Percentiles rank a stretch among this genome's conserved stretches.
Conservation (phyloP, 306 rosid species). For the Quercus gilva region DNA sequence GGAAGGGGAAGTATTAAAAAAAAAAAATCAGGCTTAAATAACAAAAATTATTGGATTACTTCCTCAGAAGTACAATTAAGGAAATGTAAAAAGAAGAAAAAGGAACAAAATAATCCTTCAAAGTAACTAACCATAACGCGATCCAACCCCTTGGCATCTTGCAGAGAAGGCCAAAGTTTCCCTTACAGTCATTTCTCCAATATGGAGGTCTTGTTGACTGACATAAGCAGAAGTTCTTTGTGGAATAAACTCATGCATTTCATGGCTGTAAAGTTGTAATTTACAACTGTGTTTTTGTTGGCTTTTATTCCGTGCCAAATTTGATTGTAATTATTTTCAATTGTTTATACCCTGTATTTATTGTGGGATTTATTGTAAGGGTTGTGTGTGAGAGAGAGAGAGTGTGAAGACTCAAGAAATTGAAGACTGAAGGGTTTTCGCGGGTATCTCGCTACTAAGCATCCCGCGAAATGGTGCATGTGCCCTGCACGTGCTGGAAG, state of each 20-base stretch:
- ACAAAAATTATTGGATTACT: neutral
- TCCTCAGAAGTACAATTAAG: neutral
- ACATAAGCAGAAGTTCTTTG: conserved; percentile 88
- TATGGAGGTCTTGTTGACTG: conserved; percentile 74
- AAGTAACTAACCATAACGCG: conserved; percentile 51
- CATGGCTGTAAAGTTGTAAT: too few species aligned
- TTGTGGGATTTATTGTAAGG: too few species aligned
- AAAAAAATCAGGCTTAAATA: neutral
- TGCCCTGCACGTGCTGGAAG: too few species aligned
- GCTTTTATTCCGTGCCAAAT: too few species aligned
- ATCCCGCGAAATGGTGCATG: too few species aligned
- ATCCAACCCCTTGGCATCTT: conserved; percentile 81
- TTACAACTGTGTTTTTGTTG: too few species aligned
- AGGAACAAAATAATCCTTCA: neutral
- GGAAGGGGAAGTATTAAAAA: neutral
- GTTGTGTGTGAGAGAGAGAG: too few species aligned
- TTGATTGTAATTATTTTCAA: too few species aligned
- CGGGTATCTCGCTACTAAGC: too few species aligned
- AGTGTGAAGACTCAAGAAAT: too few species aligned
- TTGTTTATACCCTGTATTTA: too few species aligned
- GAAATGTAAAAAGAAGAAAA: neutral
- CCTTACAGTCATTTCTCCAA: conserved; percentile 90
- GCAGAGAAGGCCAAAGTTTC: conserved; percentile 85
- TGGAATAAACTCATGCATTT: conserved; percentile 46
- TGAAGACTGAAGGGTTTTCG: too few species aligned